Evolutionary conservation across 164 flowering plant species (phyloP), one percentile per base, ranked within the genome.

Genomic region (Vitis rupestris): DNA sequence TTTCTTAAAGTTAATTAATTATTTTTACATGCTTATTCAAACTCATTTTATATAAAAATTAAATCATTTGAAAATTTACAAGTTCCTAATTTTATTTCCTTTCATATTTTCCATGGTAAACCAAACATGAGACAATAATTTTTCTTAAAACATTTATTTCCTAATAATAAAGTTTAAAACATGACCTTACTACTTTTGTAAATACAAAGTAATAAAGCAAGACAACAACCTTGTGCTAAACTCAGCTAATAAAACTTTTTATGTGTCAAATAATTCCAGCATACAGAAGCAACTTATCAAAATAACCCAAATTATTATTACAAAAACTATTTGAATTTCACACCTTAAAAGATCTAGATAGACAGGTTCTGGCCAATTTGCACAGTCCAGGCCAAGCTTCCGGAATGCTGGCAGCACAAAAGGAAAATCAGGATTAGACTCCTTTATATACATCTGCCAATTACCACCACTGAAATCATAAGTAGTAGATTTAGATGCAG

Each of bases 331-430:
- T 65, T 58, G 50, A 10, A 78, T 58, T 64, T 50, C 75, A 70
- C 72, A 95, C 99, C 94, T 95, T 69, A 86, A 64, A 78, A 95
- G 98, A 69, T 95, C 99, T 54, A 75, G 15, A 74, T 95, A 95
- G 69, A 95, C 80, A 29, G 99, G 97, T 71, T 88, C 86, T 10
- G 84, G 81, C 98, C 98, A 92, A 74, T 87, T 91, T 65, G 99
- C 99, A 83, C 99, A 95, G 75, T 95, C 99, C 78, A 95, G 82
- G 48, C 94, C 97, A 69, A 91, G 92, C 80, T 87, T 90, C 74
- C 72, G 82, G 80, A 95, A 95, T 76, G 97, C 98, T 95, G 78
- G 57, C 51, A 79, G 47, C 47, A 61, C 27, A n/a, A 66, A 50
- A 68, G 73, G 8, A 44, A 58, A 30, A 63, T 44, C 23, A 53